Percentiles rank a stretch among this genome's conserved stretches.
These are phyloP conservation scores for Cyanidioschyzon merolae DNA, from an alignment of 23 red algal species.

Conservation along the genomic window DNA sequence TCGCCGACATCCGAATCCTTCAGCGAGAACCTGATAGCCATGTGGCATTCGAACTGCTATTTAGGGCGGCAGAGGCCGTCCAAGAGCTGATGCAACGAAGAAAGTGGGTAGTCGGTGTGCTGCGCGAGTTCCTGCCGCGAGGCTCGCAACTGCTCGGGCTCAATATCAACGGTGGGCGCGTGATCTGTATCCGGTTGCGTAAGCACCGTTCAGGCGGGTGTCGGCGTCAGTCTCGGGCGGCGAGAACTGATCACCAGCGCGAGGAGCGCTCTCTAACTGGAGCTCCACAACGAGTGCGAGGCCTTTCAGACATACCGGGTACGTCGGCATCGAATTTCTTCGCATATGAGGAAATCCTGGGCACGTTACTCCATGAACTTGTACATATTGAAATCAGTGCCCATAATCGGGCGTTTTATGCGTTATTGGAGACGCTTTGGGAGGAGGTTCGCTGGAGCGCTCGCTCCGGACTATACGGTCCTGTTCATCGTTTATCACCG, in stretches of 20 bases:
- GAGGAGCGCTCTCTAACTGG: neutral
- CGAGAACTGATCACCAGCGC: neutral
- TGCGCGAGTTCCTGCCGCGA: constrained; percentile 19
- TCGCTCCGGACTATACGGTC: too few species aligned
- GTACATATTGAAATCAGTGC: constrained; percentile 50
- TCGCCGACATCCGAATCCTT: neutral
- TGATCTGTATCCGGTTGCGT: constrained; percentile 12
- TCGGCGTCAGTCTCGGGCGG: neutral
- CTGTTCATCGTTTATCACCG: too few species aligned
- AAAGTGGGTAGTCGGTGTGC: constrained; percentile 16
- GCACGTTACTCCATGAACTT: constrained; percentile 73
- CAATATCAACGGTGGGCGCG: constrained; percentile 12
- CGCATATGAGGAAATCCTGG: constrained; percentile 37
- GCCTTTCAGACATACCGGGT: neutral
- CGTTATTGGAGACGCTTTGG: constrained; percentile 33
- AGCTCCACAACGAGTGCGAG: neutral
- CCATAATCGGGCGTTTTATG: constrained; percentile 41
- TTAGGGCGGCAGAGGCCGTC: neutral
- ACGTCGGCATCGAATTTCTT: constrained; percentile 28
- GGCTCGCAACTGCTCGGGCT: constrained; percentile 16
- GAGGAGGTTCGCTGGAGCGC: constrained; percentile 16
- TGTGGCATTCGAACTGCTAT: neutral
- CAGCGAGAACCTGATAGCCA: neutral
- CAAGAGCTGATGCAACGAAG: constrained; percentile 12
- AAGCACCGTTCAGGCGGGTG: neutral